Conservation (phyloP, 768 basidiomycete genomes). For the Tricholoma flavovirens region DNA sequence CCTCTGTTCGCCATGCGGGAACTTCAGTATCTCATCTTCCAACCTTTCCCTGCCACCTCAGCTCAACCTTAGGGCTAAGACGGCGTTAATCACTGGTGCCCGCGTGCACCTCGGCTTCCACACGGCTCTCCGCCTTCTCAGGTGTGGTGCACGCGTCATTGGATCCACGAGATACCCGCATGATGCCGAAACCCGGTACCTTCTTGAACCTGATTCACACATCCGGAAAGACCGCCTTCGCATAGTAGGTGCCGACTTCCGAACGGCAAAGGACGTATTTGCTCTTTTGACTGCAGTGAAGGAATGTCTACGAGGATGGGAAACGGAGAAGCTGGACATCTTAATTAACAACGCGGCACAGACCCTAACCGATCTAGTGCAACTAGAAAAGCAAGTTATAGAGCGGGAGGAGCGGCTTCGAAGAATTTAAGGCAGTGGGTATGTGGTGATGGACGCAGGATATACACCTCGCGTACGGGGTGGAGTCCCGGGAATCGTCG, state of each 20-base stretch:
- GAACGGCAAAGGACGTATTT: constrained; percentile 28
- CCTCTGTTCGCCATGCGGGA: constrained; percentile 23
- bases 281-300: constrained; percentile 22
- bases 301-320: constrained; percentile 15
- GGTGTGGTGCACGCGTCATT: constrained; percentile 26
- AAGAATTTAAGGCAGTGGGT: neutral
- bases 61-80: constrained; percentile 20
- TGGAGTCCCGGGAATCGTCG: constrained; percentile 6
- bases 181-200: constrained; percentile 25
- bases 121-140: constrained; percentile 25
- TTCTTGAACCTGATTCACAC: constrained; percentile 20
- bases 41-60: constrained; percentile 21
- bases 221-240: constrained; percentile 21
- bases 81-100: constrained; percentile 28
- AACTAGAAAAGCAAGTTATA: constrained; percentile 22
- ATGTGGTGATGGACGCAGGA: constrained; percentile 6
- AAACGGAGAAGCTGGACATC: constrained; percentile 21
- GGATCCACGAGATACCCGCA: constrained; percentile 27
- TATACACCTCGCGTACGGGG: constrained; percentile 18
- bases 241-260: constrained; percentile 30
- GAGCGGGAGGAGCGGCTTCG: constrained; percentile 17
- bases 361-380: constrained; percentile 26
- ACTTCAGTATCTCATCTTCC: constrained; percentile 25
- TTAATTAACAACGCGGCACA: constrained; percentile 33
- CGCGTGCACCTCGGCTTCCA: constrained; percentile 30